These are phyloP conservation scores for Backusella luteola DNA, from an alignment of 192 early-diverging fungal genomes.

Conservation along the genomic window DNA sequence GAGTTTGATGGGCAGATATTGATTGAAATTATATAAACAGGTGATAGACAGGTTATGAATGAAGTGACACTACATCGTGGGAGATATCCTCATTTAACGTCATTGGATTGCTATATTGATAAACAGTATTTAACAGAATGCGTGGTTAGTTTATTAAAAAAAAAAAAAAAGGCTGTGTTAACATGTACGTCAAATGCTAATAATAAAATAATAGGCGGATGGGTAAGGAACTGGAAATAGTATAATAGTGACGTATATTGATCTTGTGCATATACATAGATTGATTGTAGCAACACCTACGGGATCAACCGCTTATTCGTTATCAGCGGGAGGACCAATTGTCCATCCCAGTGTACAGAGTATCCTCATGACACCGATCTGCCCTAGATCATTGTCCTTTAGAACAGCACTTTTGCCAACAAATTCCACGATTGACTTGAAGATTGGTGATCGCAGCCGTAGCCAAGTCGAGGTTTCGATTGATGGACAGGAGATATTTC, in stretches of 20 bases:
- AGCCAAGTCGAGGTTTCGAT: constrained; percentile 70
- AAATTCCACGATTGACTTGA: constrained; percentile 58
- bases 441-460: constrained; percentile 58
- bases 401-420: constrained; percentile 79
- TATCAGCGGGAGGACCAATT: constrained; percentile 85
- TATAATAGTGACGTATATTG: not conserved
- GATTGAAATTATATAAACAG: constrained; percentile 3
- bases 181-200: too few relatives aligned
- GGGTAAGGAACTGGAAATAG: not conserved
- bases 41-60: constrained; percentile 72
- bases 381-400: constrained; percentile 82
- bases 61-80: constrained; percentile 89
- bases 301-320: constrained; percentile 88
- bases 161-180: not conserved
- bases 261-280: constrained; percentile 33
- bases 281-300: constrained; percentile 87
- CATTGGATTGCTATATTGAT: constrained; percentile 79
- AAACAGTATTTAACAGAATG: constrained; percentile 82
- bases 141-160: constrained; percentile 48
- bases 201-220: constrained; percentile 10
- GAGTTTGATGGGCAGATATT: not conserved
- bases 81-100: constrained; percentile 77
- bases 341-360: constrained; percentile 77
- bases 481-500: constrained; percentile 75
- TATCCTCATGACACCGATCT: constrained; percentile 76